These are phyloP conservation scores for Solanum tarapatanum DNA, from an alignment of 257 asterid species.

Conservation along the genomic window DNA sequence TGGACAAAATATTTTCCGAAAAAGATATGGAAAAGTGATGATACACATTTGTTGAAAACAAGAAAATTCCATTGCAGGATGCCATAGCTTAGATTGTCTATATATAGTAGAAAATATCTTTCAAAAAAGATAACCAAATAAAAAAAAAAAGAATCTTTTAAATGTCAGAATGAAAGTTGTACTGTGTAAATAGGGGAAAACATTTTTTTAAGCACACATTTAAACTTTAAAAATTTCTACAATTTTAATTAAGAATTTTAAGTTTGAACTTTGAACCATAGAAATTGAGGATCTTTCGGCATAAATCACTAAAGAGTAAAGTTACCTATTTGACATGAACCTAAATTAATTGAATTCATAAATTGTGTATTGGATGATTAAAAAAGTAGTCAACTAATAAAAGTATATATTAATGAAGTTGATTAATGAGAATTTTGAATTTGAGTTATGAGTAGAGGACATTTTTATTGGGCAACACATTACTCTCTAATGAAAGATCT, in stretches of 20 bases:
- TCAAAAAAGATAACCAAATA: not conserved
- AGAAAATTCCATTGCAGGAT: not conserved
- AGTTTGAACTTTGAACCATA: not conserved
- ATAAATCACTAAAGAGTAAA: not conserved
- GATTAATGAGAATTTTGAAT: not conserved
- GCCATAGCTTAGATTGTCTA: not conserved
- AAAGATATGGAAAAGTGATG: not conserved
- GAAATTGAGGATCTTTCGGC: not conserved
- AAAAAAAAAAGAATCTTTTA: not conserved
- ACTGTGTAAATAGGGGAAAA: not conserved
- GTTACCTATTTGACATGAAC: not conserved
- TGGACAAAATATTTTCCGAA: too few species aligned
- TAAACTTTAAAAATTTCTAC: not conserved
- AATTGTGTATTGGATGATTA: not conserved
- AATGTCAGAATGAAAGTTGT: not conserved
- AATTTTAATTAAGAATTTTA: not conserved
- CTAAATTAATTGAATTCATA: not conserved
- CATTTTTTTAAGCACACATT: not conserved
- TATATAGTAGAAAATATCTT: not conserved
- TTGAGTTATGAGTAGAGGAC: not conserved
- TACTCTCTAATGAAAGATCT: not conserved
- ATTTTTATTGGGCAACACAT: not conserved
- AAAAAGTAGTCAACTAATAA: not conserved
- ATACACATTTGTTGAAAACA: not conserved
- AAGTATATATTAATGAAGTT: not conserved